A percentile compares a stretch with the other conserved stretches of the same genome.
phyloP scores from a whole-genome alignment of 163 green algal species.

The Chlamydomonas reinhardtii region DNA sequence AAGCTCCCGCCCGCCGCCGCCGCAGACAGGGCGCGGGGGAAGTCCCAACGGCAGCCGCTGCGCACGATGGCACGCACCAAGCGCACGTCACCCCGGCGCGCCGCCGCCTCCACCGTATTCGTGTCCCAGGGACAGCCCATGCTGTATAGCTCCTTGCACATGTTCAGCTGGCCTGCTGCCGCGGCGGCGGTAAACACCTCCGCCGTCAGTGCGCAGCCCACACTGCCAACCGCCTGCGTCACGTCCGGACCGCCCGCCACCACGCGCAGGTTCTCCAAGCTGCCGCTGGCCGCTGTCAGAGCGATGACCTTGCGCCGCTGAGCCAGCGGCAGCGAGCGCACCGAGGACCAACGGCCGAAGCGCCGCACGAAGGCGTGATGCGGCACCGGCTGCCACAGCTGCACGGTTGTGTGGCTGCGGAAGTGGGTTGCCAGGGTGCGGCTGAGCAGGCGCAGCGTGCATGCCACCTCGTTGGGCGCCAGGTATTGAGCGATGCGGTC shows the following conservation, averaged over 20 bases:
- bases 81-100: too few relatives aligned
- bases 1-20: too few relatives aligned
- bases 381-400: not conserved
- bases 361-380: not conserved
- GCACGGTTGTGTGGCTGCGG: not conserved
- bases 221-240: too few relatives aligned
- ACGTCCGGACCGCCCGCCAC: too few relatives aligned
- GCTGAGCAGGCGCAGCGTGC: not conserved
- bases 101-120: too few relatives aligned
- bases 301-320: not conserved
- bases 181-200: not conserved
- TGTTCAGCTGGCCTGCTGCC: not conserved
- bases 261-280: slow-evolving; percentile 5
- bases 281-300: slow-evolving; percentile 4
- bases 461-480: not conserved
- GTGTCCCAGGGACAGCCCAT: not conserved
- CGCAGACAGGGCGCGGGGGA: too few relatives aligned
- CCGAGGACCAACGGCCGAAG: not conserved
- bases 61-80: too few relatives aligned
- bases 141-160: not conserved
- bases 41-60: too few relatives aligned
- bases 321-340: not conserved
- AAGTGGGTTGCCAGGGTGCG: not conserved
- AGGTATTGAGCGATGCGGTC: not conserved
- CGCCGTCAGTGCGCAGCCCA: not conserved